Evolutionary conservation across 345 rosid species (phyloP).

Genomic region (Nephelium lappaceum): DNA sequence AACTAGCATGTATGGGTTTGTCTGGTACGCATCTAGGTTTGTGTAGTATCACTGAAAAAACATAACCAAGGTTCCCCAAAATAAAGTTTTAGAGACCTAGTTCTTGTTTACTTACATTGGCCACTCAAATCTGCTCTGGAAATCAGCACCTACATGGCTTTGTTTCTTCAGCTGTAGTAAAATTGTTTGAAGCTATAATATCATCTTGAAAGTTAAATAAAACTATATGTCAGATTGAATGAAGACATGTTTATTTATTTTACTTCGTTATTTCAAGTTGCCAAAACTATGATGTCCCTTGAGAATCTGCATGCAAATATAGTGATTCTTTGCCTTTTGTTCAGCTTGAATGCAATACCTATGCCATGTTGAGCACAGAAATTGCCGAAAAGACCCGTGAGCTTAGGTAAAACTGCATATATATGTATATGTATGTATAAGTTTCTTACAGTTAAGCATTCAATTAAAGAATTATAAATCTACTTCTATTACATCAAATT

Average conservation of each 20-base stretch:
- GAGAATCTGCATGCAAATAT: background rate
- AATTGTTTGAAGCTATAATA: background rate
- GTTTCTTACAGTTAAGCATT: no score
- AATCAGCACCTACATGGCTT: no score
- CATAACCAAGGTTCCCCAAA: no score
- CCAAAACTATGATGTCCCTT: no score
- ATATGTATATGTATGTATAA: no score
- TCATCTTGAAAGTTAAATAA: background rate
- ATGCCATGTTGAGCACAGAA: conserved; percentile 35
- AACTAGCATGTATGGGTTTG: no score
- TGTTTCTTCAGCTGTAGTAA: background rate
- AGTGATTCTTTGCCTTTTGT: conserved; percentile 1
- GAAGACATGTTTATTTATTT: background rate
- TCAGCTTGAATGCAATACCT: conserved; percentile 30
- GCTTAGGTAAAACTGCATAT: conserved; percentile 35
- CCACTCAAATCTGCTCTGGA: no score
- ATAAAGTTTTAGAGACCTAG: no score
- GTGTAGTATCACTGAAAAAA: no score
- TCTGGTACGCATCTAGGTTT: no score
- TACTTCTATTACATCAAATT: background rate
- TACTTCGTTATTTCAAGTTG: background rate
- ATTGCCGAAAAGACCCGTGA: conserved; percentile 37
- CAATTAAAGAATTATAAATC: background rate
- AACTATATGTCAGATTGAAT: background rate
- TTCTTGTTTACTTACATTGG: no score